Evolutionary conservation across 2,329 filamentous ascomycete genomes (phyloP).

Genomic region (Penicillium polonicum): DNA sequence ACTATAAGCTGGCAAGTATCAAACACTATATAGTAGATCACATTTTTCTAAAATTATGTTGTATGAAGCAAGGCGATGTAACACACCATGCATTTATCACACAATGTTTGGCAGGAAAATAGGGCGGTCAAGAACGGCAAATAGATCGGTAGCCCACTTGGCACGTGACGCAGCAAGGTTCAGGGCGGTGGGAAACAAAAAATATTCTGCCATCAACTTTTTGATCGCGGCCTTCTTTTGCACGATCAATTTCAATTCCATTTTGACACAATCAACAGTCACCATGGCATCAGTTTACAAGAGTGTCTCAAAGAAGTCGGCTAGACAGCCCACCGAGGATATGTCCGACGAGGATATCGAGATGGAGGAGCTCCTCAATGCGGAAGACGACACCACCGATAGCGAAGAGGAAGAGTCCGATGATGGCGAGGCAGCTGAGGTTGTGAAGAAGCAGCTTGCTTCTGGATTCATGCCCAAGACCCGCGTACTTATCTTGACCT

Average conservation of each 20-base stretch:
- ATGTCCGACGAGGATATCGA: conserved; percentile 47
- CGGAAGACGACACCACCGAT: conserved; percentile 40
- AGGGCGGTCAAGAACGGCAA: not conserved
- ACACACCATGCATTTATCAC: not conserved
- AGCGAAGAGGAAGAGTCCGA: conserved; percentile 38
- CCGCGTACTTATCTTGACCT: conserved; percentile 84
- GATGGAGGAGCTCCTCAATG: conserved; percentile 38
- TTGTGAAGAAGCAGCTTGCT: conserved; percentile 35
- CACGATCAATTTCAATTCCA: conserved; percentile 13
- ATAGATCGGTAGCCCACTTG: not conserved
- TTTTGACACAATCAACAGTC: conserved; percentile 16
- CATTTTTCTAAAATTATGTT: not conserved
- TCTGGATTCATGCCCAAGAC: conserved; percentile 45
- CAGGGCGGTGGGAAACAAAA: conserved; percentile 34
- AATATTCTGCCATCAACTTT: conserved; percentile 41
- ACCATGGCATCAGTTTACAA: conserved; percentile 74
- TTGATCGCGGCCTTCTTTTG: conserved; percentile 24
- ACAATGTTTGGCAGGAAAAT: not conserved
- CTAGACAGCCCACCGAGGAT: conserved; percentile 49
- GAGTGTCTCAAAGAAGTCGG: conserved; percentile 62
- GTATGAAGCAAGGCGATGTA: not conserved
- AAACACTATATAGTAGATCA: not conserved
- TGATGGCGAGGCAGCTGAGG: conserved; percentile 25
- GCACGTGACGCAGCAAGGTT: conserved; percentile 23
- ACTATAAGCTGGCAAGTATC: not conserved